phyloP scores from a whole-genome alignment of 345 rosid species.

The Mallotus nudiflorus region DNA sequence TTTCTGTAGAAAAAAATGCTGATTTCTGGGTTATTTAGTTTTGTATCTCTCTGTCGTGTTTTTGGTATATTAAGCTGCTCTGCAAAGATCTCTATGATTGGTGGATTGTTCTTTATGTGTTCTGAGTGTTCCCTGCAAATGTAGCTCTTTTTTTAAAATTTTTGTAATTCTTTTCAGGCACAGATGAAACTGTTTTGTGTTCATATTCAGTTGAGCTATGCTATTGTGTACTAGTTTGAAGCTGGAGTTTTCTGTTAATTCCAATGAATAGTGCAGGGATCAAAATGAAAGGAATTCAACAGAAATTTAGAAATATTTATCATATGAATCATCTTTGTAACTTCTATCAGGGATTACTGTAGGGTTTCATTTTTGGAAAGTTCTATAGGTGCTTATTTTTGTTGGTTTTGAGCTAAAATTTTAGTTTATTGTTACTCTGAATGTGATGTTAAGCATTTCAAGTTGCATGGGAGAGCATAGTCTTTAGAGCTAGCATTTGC shows the following conservation, averaged over 20 bases:
- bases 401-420: slow-evolving; percentile 7
- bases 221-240: neutral
- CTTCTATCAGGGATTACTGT: neutral
- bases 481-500: slow-evolving; percentile 39
- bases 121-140: neutral
- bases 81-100: neutral
- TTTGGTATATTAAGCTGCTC: neutral
- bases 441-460: slow-evolving; percentile 19
- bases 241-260: neutral
- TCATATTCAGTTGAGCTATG: neutral
- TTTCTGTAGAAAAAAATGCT: neutral
- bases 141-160: neutral
- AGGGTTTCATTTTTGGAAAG: neutral
- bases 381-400: slow-evolving; percentile 9
- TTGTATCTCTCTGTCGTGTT: neutral
- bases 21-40: neutral
- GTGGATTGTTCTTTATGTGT: neutral
- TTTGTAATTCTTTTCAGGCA: neutral
- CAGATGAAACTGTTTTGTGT: neutral
- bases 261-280: neutral
- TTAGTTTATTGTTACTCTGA: slow-evolving; percentile 1
- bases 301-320: too few relatives aligned
- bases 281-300: too few relatives aligned
- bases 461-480: slow-evolving; percentile 54
- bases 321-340: neutral